phyloP scores from a whole-genome alignment of 495 filamentous ascomycete species.

The Lophium mytilinum region DNA sequence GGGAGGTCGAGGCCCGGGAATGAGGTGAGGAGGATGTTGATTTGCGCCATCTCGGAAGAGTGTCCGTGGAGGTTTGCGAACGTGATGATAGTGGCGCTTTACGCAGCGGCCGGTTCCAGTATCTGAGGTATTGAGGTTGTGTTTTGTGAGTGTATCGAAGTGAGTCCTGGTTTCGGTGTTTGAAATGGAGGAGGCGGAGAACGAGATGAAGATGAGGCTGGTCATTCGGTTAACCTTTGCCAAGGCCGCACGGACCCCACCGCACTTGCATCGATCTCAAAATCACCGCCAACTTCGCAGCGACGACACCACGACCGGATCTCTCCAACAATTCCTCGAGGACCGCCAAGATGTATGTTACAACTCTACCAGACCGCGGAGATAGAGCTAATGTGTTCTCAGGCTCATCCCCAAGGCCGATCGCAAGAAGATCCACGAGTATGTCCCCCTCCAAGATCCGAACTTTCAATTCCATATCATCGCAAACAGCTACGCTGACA shows the following conservation, averaged over 20 bases:
- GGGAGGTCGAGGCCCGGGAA: slow-evolving; percentile 78
- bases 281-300: background rate
- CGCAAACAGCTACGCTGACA: background rate
- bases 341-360: slow-evolving; percentile 51
- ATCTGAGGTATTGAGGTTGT: too few species aligned
- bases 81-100: too few species aligned
- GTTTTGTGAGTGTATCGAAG: too few species aligned
- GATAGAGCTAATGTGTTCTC: slow-evolving; percentile 12
- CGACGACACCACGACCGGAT: slow-evolving; percentile 3
- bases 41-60: slow-evolving; percentile 15
- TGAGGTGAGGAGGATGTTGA: slow-evolving; percentile 77
- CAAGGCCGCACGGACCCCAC: too few species aligned
- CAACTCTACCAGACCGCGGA: background rate
- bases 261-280: too few species aligned
- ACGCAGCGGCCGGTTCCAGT: too few species aligned
- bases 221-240: too few species aligned
- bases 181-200: too few species aligned
- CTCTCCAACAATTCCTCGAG: slow-evolving; percentile 7
- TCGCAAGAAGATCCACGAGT: slow-evolving; percentile 99
- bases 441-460: background rate
- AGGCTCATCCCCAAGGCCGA: slow-evolving; percentile 99
- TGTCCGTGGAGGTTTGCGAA: too few species aligned
- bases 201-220: too few species aligned
- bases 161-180: too few species aligned
- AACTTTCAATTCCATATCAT: background rate